phyloP scores from a whole-genome alignment of 192 early-diverging fungal genomes.

The Thamnidium elegans region DNA sequence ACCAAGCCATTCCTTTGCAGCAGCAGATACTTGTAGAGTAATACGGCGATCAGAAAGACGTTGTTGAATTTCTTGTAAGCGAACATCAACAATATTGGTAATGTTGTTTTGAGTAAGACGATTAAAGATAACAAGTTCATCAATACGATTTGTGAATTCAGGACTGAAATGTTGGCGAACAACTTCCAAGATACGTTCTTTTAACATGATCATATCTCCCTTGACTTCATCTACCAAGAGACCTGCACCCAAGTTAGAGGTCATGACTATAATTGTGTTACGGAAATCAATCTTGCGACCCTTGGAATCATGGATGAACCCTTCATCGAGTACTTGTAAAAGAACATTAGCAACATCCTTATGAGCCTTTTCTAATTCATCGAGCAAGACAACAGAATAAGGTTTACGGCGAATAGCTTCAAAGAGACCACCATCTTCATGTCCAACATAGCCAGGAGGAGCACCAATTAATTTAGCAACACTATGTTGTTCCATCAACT shows the following conservation, averaged over 20 bases:
- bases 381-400: conserved; percentile 73
- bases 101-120: conserved; percentile 64
- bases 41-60: conserved; percentile 79
- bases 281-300: conserved; percentile 76
- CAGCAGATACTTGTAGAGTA: conserved; percentile 60
- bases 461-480: conserved; percentile 74
- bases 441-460: conserved; percentile 78
- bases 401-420: conserved; percentile 78
- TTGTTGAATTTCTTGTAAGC: conserved; percentile 60
- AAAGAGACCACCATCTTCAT: conserved; percentile 75
- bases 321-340: conserved; percentile 88
- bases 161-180: conserved; percentile 74
- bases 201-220: conserved; percentile 42
- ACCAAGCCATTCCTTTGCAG: conserved; percentile 75
- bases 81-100: conserved; percentile 72
- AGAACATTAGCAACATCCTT: conserved; percentile 90
- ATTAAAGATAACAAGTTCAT: conserved; percentile 81
- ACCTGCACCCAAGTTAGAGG: conserved; percentile 74
- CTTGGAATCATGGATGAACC: conserved; percentile 73
- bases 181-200: conserved; percentile 62
- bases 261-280: conserved; percentile 83
- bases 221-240: conserved; percentile 49
- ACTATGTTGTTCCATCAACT: conserved; percentile 60
- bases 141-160: conserved; percentile 79
- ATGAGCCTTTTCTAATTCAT: conserved; percentile 84